Evolutionary conservation across 148 eudicot genomes (phyloP), one percentile per base, ranked within the genome.

Genomic region (Cornus florida): DNA sequence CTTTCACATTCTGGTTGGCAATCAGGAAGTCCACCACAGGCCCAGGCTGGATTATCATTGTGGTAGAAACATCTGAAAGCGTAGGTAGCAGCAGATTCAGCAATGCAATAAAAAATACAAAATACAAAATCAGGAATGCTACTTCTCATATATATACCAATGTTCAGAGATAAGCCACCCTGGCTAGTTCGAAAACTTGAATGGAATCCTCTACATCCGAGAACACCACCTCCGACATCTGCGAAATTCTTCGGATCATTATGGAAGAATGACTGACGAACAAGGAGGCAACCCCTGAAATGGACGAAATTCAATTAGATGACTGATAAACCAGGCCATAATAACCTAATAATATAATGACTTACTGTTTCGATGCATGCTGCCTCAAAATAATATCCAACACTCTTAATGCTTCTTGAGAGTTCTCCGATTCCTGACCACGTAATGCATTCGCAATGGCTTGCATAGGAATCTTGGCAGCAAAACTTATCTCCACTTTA

Each of bases 391-490:
- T 93, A 64, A 96, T 96, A 74, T 96, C 99, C 22, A 96, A 84
- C 62, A 96, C 99, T 62, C 99, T 71, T 6, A 96, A 31, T 16
- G 99, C 99, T 85, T 96, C 99, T 73, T 84, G 88, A 33, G 97
- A 87, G 78, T 92, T 93, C 83, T 93, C 97, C 38, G 92, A 89
- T 79, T 96, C 99, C 72, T 89, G 90, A 38, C 99, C 99, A 4
- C 95, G 91, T 28, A 96, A 83, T 8, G 95, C 98, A 86, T 87
- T 91, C 2, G 90, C 92, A 39, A 96, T 89, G 17, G 99, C 94
- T 83, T 96, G 97, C 92, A 96, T 93, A 0, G 99, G 98, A 20
- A 96, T 96, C 67, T 93, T 96, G 0, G 99, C 99, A 48, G 97
- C 99, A 79, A 87, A 95, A 75, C 95, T 93, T 1, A 95, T 89